Evolutionary conservation across 495 filamentous ascomycete species (phyloP).

Genomic region (Xylaria acuta): DNA sequence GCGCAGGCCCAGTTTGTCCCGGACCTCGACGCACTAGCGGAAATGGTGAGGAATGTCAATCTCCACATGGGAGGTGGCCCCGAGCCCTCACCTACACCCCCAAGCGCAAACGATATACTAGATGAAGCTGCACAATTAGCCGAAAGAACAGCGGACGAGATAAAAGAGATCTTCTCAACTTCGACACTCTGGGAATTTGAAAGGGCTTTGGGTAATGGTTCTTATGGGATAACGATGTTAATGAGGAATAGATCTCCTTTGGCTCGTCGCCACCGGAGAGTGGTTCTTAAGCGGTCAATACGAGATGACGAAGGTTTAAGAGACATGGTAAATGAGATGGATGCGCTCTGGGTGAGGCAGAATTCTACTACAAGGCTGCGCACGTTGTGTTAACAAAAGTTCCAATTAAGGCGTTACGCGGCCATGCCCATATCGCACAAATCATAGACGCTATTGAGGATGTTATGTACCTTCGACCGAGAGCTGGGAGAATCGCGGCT

Average conservation of each 20-base stretch:
- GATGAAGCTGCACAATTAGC: background rate
- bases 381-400: background rate
- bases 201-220: background rate
- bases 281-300: constrained; percentile 9
- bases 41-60: too few species aligned
- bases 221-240: background rate
- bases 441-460: background rate
- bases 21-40: too few species aligned
- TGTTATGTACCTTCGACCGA: background rate
- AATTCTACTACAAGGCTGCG: background rate
- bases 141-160: background rate
- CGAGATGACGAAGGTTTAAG: background rate
- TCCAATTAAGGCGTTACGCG: background rate
- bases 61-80: too few species aligned
- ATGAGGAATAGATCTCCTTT: background rate
- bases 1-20: too few species aligned
- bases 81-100: too few species aligned
- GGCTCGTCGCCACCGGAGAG: background rate
- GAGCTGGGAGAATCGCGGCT: background rate
- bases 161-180: background rate
- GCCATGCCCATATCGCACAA: constrained; percentile 12
- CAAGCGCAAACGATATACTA: too few species aligned
- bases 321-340: background rate
- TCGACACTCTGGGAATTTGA: background rate
- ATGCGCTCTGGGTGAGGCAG: background rate